These are phyloP conservation scores for Acanthochlamys bracteata DNA, from an alignment of 106 monocot genomes.

Conservation along the genomic window DNA sequence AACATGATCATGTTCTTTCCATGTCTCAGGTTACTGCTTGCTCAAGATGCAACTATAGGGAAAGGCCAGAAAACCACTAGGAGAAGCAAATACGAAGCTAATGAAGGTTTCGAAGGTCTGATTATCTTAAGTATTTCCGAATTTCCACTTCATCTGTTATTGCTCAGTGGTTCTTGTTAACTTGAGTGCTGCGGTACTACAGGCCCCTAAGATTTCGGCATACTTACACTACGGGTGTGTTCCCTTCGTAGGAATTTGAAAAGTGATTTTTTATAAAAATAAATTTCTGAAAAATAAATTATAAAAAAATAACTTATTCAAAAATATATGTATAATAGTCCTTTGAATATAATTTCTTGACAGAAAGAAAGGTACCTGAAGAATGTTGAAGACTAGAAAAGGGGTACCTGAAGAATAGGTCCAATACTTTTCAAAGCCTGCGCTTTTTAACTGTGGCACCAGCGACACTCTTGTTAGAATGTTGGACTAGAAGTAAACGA, in stretches of 20 bases:
- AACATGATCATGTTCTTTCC: background rate
- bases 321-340: no score
- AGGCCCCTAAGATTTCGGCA: constrained; percentile 80
- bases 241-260: no score
- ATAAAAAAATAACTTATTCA: no score
- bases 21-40: constrained; percentile 72
- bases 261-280: no score
- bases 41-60: constrained; percentile 77
- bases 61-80: constrained; percentile 73
- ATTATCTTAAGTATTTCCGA: background rate
- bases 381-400: constrained; percentile 53
- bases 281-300: no score
- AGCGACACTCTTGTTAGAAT: no score
- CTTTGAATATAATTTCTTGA: no score
- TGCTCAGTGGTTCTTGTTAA: background rate
- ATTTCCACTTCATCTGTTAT: background rate
- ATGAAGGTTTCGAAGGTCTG: constrained; percentile 65
- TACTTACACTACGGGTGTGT: no score
- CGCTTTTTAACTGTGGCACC: constrained; percentile 11
- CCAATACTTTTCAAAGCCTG: constrained; percentile 49
- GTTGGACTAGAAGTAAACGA: no score
- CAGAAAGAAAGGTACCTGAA: no score
- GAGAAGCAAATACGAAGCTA: constrained; percentile 75
- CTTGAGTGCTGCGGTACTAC: background rate
- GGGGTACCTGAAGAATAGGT: constrained; percentile 87